Evolutionary conservation across 2,329 filamentous ascomycete genomes (phyloP), one percentile per base, ranked within the genome.

Genomic region (Immersiporthe knoxdaviesiana): DNA sequence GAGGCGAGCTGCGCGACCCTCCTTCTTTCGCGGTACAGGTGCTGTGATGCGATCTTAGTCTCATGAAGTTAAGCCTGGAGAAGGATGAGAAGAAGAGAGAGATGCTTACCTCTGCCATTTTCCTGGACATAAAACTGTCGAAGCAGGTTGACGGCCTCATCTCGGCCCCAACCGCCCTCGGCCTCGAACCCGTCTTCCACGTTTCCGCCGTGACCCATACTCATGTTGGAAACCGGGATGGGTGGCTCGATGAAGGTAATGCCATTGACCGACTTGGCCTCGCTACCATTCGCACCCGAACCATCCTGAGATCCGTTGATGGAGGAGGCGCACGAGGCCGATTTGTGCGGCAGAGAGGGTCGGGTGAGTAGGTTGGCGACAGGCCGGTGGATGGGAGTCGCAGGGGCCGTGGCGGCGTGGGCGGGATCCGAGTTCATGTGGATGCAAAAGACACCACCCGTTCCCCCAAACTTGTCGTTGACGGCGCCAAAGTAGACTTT

Each of bases 91-190:
- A n/a, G 8, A 47, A 21, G 11, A 24, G 24, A 21, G 58, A 58
- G 18, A 47, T 37, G 76, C 83, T 75, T 82, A 92, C 92, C 93
- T 84, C 96, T 92, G 72, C 92, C 93, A 80, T 99, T 99, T 80
- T 99, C 94, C 80, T 99, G 96, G 41, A 99, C 92, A 79, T 99
- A 99, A 80, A 99, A 99, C 70, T 95, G 90, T 72, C 97, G 87
- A 73, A 99, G 84, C 73, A 99, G 81, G 79, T 95, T 94, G 70
- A 99, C 97, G 5, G 96, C 95, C 77, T 98, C 95, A 76, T 97
- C 92, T 61, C 93, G 88, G 75, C 93, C 93, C 83, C 97, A 91
- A 1, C 94, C 95, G 52, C 94, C 93, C 77, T 94, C 91, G 68
- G 93, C 93, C 60, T 91, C 90, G 78, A 92, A 97, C 6, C 92